phyloP scores from a whole-genome alignment of 345 rosid species.

The Heritiera fomes region DNA sequence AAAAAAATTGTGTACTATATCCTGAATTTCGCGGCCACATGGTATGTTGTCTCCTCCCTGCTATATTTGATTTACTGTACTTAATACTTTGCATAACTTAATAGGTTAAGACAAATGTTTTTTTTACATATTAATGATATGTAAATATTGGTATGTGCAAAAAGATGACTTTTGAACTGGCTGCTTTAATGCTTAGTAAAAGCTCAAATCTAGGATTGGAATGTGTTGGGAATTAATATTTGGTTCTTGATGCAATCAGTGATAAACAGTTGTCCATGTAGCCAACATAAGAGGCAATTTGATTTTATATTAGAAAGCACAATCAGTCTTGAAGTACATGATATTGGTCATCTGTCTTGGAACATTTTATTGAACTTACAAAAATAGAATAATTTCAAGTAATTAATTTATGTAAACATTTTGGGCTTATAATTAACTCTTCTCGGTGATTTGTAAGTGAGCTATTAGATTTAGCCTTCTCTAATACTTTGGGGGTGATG shows the following conservation, averaged over 20 bases:
- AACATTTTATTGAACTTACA: not conserved
- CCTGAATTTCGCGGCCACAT: slow-evolving; percentile 99
- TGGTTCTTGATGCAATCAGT: slow-evolving; percentile 6
- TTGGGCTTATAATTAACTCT: not conserved
- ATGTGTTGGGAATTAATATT: not conserved
- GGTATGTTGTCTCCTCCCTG: slow-evolving; percentile 48
- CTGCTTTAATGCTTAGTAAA: too few relatives aligned
- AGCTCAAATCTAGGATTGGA: not conserved
- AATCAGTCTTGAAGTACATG: slow-evolving; percentile 10
- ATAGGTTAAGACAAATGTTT: not conserved
- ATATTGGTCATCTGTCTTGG: not conserved
- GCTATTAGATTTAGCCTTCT: not conserved
- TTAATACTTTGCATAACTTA: not conserved
- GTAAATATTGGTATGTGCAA: not conserved
- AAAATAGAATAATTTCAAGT: not conserved
- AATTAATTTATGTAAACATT: not conserved
- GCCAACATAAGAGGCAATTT: slow-evolving; percentile 1
- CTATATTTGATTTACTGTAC: not conserved
- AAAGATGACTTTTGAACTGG: too few relatives aligned
- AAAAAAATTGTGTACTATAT: slow-evolving; percentile 57
- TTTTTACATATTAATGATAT: not conserved
- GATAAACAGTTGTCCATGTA: not conserved
- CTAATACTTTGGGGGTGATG: slow-evolving; percentile 16
- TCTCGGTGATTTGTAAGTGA: slow-evolving; percentile 1
- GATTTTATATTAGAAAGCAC: not conserved